phyloP scores from a whole-genome alignment of 2,329 filamentous ascomycete genomes.

The Hortaea werneckii region DNA sequence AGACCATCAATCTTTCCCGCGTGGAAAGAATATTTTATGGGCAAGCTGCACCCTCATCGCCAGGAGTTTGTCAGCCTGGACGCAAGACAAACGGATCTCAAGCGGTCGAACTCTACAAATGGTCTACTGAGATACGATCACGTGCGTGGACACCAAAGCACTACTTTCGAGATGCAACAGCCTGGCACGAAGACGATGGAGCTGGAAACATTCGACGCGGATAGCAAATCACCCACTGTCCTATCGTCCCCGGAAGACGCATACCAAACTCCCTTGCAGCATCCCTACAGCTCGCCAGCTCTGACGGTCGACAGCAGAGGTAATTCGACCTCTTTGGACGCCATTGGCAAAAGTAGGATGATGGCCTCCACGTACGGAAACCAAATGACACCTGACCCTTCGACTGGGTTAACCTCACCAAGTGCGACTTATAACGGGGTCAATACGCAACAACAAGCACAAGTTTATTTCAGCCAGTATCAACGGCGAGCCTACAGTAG shows the following conservation, averaged over 20 bases:
- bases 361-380: conserved; percentile 4
- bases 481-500: conserved; percentile 2
- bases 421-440: conserved; percentile 5
- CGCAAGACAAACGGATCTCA: conserved; percentile 34
- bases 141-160: conserved; percentile 17
- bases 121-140: conserved; percentile 14
- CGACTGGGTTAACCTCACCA: conserved; percentile 2
- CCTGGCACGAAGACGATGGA: conserved; percentile 6
- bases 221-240: conserved; percentile 12
- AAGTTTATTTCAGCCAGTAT: conserved; percentile 6
- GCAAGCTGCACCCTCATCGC: conserved; percentile 39
- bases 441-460: conserved; percentile 3
- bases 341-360: background rate
- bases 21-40: conserved; percentile 59
- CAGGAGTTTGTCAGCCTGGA: conserved; percentile 86
- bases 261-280: conserved; percentile 11
- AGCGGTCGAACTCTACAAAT: conserved; percentile 15
- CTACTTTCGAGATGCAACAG: conserved; percentile 25
- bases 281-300: conserved; percentile 2
- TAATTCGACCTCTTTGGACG: conserved; percentile 1
- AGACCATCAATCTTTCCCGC: conserved; percentile 76
- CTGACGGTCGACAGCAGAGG: conserved; percentile 4
- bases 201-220: conserved; percentile 9
- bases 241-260: conserved; percentile 16
- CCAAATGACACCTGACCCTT: conserved; percentile 3